Evolutionary conservation across 2,329 filamentous ascomycete genomes (phyloP).

Genomic region (Blastomyces gilchristii): DNA sequence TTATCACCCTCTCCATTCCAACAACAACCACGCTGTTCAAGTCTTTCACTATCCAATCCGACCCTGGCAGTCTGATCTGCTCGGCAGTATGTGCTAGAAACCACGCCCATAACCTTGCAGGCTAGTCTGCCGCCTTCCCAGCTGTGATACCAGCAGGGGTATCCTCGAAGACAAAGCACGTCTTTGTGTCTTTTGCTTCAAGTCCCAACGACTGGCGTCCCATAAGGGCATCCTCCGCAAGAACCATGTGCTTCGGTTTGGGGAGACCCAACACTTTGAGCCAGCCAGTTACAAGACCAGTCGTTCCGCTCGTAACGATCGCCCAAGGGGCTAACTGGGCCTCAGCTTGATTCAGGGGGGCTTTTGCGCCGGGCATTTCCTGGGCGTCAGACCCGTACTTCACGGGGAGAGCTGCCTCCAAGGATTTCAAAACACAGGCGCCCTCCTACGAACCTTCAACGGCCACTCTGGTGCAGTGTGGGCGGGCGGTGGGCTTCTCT

Average conservation of each 20-base stretch:
- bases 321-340: too few relatives aligned
- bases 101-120: constrained; percentile 70
- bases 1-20: not conserved
- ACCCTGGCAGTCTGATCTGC: constrained; percentile 60
- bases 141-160: constrained; percentile 72
- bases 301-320: too few relatives aligned
- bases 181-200: constrained; percentile 34
- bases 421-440: not conserved
- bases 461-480: constrained; percentile 3
- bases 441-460: constrained; percentile 8
- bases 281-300: too few relatives aligned
- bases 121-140: constrained; percentile 67
- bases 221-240: constrained; percentile 32
- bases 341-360: too few relatives aligned
- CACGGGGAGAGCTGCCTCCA: too few relatives aligned
- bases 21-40: constrained; percentile 53
- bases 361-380: too few relatives aligned
- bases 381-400: too few relatives aligned
- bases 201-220: constrained; percentile 52
- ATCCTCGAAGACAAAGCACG: constrained; percentile 71
- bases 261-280: too few relatives aligned
- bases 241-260: too few relatives aligned
- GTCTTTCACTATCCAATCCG: constrained; percentile 77
- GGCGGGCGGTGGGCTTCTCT: constrained; percentile 12
- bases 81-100: constrained; percentile 67